Base-by-base conservation (phyloP, 2,329 filamentous ascomycete genomes). In the Fusarium sp. region DNA sequence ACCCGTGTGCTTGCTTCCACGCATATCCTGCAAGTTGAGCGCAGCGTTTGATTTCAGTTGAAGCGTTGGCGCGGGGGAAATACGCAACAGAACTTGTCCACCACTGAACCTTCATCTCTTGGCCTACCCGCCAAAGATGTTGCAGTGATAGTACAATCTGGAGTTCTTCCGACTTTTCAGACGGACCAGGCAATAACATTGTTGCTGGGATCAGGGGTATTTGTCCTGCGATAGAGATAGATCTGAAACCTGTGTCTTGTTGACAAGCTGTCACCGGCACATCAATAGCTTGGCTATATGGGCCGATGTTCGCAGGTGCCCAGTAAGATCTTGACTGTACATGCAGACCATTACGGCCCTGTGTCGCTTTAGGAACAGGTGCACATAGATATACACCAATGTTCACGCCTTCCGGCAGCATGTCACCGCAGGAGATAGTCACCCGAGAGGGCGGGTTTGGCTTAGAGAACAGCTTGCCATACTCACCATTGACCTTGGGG, bases 301-400 rank as follows among this genome's bases (percentile, higher is more conserved):
- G 96, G 0, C 96, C 96, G 57, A 99, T 98, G 76, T 98, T 98
- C 22, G 96, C 95, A 0, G 96, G 96, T 0, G 96, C 96, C 96
- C 96, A 99, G 84, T 98, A 98, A 13, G 94, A 97, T 41, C 93
- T 86, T 6, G 92, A 94, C 80, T 98, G 96, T 8, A 99, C 94
- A 78, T 99, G 96, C 2, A 98, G 86, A 1, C 88, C 88, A 54
- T 85, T 84, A 80, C 92, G 80, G 32, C 77, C 74, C n/a, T 57
- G 56, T 7, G 55, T 65, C 11, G 67, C 61, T 24, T 79, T 65
- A 3, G 65, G 65, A 2, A 75, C 67, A 25, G 83, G 82, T 6
- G 83, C 77, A 2, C 82, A 81, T 41, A 88, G 77, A 70, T 85
- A 83, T 67, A 95, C 86, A 18, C 92, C 81, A 55, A 91, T 87